A percentile compares a stretch with the other conserved stretches of the same genome.
These are phyloP conservation scores for Colletotrichum orbiculare DNA, from an alignment of 2,329 filamentous ascomycete species.

Conservation along the genomic window DNA sequence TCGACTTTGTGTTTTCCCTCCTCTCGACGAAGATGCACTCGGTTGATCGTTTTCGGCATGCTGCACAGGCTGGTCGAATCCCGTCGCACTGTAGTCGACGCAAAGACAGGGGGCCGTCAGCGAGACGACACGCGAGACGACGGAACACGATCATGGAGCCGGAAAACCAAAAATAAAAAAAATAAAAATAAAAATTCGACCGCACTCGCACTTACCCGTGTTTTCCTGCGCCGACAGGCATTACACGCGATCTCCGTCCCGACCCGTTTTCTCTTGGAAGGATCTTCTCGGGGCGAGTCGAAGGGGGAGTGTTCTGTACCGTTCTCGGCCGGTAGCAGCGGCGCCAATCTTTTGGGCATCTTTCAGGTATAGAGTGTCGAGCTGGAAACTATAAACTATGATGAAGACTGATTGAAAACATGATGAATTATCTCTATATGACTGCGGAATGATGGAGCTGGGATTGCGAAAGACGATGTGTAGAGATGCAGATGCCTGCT, in stretches of 20 bases:
- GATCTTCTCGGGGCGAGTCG: slow-evolving; percentile 4
- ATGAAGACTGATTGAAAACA: not conserved
- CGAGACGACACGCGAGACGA: not conserved
- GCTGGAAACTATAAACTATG: too few relatives aligned
- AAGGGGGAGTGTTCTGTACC: not conserved
- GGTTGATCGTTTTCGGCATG: slow-evolving; percentile 36
- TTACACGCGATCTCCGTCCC: slow-evolving; percentile 42
- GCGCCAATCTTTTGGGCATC: slow-evolving; percentile 25
- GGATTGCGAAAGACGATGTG: too few relatives aligned
- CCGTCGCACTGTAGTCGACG: slow-evolving; percentile 37
- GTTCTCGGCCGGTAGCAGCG: slow-evolving; percentile 21
- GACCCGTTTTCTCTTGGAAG: slow-evolving; percentile 39
- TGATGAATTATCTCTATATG: not conserved
- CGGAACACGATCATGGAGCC: not conserved
- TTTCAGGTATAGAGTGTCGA: not conserved
- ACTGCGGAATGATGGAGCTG: too few relatives aligned
- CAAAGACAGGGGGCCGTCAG: not conserved
- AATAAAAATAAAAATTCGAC: not conserved
- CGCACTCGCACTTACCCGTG: slow-evolving; percentile 35
- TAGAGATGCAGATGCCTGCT: not conserved
- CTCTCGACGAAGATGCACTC: slow-evolving; percentile 39
- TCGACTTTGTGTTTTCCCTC: not conserved
- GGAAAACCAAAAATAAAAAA: not conserved
- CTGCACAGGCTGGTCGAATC: slow-evolving; percentile 37
- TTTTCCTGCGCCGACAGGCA: slow-evolving; percentile 40